Base-by-base conservation (phyloP, 2,329 filamentous ascomycete species). In the Xylariales sp. region DNA sequence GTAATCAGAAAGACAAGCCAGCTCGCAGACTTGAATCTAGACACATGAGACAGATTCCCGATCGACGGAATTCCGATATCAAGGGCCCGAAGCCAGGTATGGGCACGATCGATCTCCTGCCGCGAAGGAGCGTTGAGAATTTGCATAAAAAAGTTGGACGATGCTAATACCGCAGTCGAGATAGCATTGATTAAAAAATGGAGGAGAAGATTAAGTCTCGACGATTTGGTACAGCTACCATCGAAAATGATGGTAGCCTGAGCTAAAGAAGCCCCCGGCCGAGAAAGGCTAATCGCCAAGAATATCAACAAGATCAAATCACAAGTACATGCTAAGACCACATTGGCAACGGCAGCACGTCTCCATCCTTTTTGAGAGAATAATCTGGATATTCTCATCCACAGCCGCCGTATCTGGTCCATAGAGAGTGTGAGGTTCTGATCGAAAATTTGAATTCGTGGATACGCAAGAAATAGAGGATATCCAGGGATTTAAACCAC, bases 361-460 rank as follows among this genome's bases (percentile, higher is more conserved):
- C 55, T 28, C 63, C 63, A 65, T 34, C 41, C 50, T 39, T 61
- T 41, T n/a, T 10, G 56, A 9, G 45, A 28, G 43, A 59, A 28
- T 9, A 46, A 8, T 5, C n/a, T 7, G 2, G 5, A 34, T 8
- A 18, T 43, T 36, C 30, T 34, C 16, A 4, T 9, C 2, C 10
- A 14, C 5, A 14, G 5, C 9, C 14, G 39, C 3, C 3, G 39
- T 41, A 5, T 41, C 3, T 14, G 3, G 8, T 9, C 8, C 36
- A 39, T 39, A 1, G 12, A 10, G 36, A 8, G 3, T 39, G 36
- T 39, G 4, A 39, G 12, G 9, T 36, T 23, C 23, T 23, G 23
- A 23, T 23, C 23, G 23, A 23, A 23, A 23, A 1, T 23, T 23
- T 2, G 23, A 23, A 23, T 23, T 23, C 23, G 23, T 23, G 23